Evolutionary conservation across 75 land plant genomes (phyloP), one percentile per base, ranked within the genome.

Genomic region (Adiantum capillusveneris): DNA sequence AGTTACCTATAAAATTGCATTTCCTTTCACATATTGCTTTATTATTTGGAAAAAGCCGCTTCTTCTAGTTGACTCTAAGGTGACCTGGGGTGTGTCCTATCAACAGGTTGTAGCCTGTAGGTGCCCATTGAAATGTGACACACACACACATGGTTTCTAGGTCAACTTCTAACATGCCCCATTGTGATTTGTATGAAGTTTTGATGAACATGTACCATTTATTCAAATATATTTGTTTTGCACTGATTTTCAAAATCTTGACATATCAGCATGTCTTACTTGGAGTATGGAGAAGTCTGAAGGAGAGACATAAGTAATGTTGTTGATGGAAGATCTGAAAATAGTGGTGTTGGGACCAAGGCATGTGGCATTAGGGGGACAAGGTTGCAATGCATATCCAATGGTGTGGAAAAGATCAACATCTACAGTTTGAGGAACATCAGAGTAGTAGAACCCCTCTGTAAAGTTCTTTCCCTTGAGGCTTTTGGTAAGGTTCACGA

Each of bases 351-450:
- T 20, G 72, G 64, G 29, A 42, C 37, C 16, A 12, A 63, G 19
- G 39, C 64, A 16, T 2, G 11, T 6, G 9, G 5, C 2, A 27
- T 63, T 58, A 55, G 21, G 50, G 29, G 9, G 71, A 75, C 80
- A 79, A 22, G 77, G 72, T 53, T 83, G 76, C 20, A 79, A 63
- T 34, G 73, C 72, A 0, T 79, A 68, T 41, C 86, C 75, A 12
- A 85, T 63, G 6, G 88, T 73, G 9, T 66, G 45, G 12, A 76
- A 19, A 0, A 85, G 39, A 16, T 67, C 54, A 6, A 26, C 67
- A 62, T 80, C 78, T 18, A 84, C 63, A 22, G 36, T 65, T 37
- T 71, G 60, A 6, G 87, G 87, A 22, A 75, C 84, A 2, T 45
- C 56, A 19, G 67, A 69, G 0, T 75, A 73, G 49, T 72, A 81